Evolutionary conservation across 1,139 yeast genomes (phyloP), one percentile per base, ranked within the genome.

Genomic region (Candida smagusa): DNA sequence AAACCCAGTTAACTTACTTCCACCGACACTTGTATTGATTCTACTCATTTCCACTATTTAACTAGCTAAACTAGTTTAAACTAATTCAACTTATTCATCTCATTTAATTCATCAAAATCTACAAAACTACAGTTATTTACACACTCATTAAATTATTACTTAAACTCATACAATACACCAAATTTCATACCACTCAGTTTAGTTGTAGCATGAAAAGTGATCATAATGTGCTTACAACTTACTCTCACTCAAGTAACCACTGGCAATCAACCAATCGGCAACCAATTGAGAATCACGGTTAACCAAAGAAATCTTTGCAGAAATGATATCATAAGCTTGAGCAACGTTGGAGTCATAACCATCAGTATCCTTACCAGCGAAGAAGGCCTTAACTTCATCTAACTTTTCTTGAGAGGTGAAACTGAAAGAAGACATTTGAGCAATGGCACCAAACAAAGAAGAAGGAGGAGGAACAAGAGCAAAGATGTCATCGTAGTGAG

Each of bases 381-480:
- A 86, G 68, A 85, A 87, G 36, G 59, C 58, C 47, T 72, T 70
- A 43, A 86, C 77, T 34, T 72, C 76, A 9, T 71, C 66, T 48
- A 78, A 76, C 50, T 81, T 82, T 35, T 74, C 79, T 38, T 64
- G 61, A 41, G 79, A 74, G 33, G 90, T 77, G 63, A 84, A 85
- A 2, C 86, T 83, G 25, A 82, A 65, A 8, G 86, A 72, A 34
- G 81, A 65, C 36, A 83, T 49, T 34, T 72, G 68, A 28, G 89
- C 84, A 41, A 90, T 81, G 12, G 83, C 70, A 31, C 92, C 84
- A 48, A 90, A 72, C 82, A 89, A 77, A 16, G 88, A 74, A 45
- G 84, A 74, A 22, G 86, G 83, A n/a, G 95, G 88, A 34, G 97
- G 96, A 57, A 87, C 74, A 50, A 74, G 67, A 56, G 77, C 71